A percentile compares a stretch with the other conserved stretches of the same genome.
phyloP scores from a whole-genome alignment of 2,329 filamentous ascomycete species.

The Cladophialophora psammophila region DNA sequence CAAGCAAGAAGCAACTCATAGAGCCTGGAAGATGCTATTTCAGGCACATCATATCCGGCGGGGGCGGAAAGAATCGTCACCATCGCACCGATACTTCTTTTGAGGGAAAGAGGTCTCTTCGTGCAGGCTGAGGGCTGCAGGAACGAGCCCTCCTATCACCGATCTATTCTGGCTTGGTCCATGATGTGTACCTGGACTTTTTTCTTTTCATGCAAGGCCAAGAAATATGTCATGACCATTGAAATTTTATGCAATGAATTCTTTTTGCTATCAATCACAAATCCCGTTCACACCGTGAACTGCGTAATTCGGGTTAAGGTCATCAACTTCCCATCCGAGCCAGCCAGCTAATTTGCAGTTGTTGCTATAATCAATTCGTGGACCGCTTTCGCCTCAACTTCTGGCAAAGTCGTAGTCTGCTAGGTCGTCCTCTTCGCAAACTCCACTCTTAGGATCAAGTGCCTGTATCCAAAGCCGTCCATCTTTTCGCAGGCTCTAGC shows the following conservation, averaged over 20 bases:
- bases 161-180: not conserved
- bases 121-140: not conserved
- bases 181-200: not conserved
- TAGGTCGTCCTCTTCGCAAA: constrained; percentile 55
- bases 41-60: not conserved
- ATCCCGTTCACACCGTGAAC: not conserved
- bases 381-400: not conserved
- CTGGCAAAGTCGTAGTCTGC: not conserved
- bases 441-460: constrained; percentile 61
- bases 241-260: not conserved
- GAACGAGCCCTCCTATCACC: not conserved
- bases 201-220: not conserved
- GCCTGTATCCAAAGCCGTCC: constrained; percentile 77
- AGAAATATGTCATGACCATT: not conserved
- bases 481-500: constrained; percentile 95
- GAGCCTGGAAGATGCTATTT: not conserved
- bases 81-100: not conserved
- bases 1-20: not conserved
- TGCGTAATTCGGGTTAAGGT: not conserved
- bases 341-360: not conserved
- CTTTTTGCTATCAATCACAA: constrained; percentile 4
- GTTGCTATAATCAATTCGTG: not conserved
- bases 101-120: not conserved
- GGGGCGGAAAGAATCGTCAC: not conserved
- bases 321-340: not conserved